Conservation (phyloP, 2,329 filamentous ascomycete species). For the Arthrocladium fulminans region DNA sequence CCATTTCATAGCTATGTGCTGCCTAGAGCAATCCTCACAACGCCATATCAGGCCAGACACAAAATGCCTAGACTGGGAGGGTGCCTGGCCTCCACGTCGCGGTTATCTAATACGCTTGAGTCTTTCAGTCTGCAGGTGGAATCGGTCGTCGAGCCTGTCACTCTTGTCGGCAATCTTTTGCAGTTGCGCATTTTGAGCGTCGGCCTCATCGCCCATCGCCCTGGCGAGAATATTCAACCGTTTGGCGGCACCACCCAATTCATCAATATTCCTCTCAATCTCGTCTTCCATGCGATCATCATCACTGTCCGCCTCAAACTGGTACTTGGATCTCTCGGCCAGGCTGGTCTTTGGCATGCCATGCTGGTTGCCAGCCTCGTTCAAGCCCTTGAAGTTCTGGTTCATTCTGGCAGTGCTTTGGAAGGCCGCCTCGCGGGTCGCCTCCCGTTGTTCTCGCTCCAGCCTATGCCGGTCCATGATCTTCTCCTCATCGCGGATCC, state of each 20-base stretch:
- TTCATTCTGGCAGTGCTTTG: constrained; percentile 51
- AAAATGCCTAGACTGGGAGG: not conserved
- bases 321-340: constrained; percentile 61
- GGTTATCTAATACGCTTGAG: constrained; percentile 21
- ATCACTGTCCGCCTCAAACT: constrained; percentile 66
- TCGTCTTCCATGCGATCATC: constrained; percentile 62
- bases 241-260: constrained; percentile 52
- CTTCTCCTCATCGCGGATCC: constrained; percentile 55
- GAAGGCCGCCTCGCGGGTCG: constrained; percentile 47
- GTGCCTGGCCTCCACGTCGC: not conserved
- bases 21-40: no score
- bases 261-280: constrained; percentile 58
- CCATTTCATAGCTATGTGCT: no score
- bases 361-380: constrained; percentile 44
- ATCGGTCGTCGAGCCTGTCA: constrained; percentile 23
- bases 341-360: constrained; percentile 35
- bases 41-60: no score
- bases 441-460: constrained; percentile 49
- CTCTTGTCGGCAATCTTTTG: constrained; percentile 64
- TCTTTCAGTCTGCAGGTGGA: constrained; percentile 21
- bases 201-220: constrained; percentile 66
- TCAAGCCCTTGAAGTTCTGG: constrained; percentile 55
- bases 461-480: constrained; percentile 56
- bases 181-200: constrained; percentile 68
- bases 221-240: constrained; percentile 64